Base-by-base conservation (phyloP, 1,139 yeast genomes). In the Taphrina betulina region DNA sequence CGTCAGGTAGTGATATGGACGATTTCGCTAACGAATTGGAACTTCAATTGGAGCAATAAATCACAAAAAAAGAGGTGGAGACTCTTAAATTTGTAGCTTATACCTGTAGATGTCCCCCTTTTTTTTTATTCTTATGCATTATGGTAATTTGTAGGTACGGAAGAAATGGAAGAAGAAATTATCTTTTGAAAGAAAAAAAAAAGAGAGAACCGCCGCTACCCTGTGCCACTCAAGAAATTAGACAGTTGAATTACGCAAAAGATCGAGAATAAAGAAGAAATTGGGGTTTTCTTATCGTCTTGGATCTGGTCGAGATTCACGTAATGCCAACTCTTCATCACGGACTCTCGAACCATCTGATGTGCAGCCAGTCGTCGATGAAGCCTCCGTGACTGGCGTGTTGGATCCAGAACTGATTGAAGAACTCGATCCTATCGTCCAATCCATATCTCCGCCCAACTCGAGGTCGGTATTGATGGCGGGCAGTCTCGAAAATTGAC, bases 1-100 rank as follows among this genome's bases (percentile, higher is more conserved):
- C 53, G 22, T 41, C 46, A n/a, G 46, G 35, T n/a, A 43, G 38
- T 38, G 57, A 53, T 37, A 62, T 64, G 51, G 66, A 69, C 24
- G 69, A 69, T n/a, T 67, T 53, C 29, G 57, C 45, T 10, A 24
- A 56, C 14, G 52, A 57, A 53, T 48, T 58, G 53, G 29, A 45
- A 37, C 33, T 45, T 23, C 35, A 60, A 60, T 14, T 40, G 58
- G 19, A 60, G 51, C 61, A 28, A 24, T 60, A n/a, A 59, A n/a
- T n/a, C n/a, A n/a, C n/a, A n/a, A n/a, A n/a, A n/a, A n/a, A n/a
- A n/a, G n/a, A n/a, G n/a, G n/a, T n/a, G n/a, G n/a, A n/a, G n/a
- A n/a, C n/a, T n/a, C n/a, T n/a, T n/a, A n/a, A n/a, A n/a, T n/a
- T n/a, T n/a, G n/a, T n/a, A n/a, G n/a, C n/a, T n/a, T n/a, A n/a